phyloP scores from a whole-genome alignment of 73 alveolate species.

The Paramecium pentaurelia region DNA sequence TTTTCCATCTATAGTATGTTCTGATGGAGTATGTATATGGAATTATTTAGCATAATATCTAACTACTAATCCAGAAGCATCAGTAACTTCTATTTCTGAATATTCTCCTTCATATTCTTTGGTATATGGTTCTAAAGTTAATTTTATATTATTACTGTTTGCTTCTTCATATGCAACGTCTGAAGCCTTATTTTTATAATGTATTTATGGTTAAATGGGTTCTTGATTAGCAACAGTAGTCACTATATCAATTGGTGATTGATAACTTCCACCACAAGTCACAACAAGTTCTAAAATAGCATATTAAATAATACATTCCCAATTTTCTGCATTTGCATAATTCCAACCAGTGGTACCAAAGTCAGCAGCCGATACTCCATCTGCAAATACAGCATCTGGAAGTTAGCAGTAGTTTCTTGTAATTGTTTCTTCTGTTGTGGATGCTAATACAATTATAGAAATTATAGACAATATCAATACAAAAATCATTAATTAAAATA shows the following conservation, averaged over 20 bases:
- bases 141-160: not conserved
- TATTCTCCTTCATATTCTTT: conserved; percentile 26
- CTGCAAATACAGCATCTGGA: not conserved
- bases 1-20: not conserved
- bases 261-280: conserved; percentile 13
- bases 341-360: conserved; percentile 1
- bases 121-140: not conserved
- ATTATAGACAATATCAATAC: not conserved
- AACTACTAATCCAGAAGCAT: not conserved
- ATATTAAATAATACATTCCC: not conserved
- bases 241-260: not conserved
- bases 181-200: not conserved
- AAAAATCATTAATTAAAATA: not conserved
- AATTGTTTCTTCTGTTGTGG: not conserved
- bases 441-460: not conserved
- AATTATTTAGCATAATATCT: not conserved
- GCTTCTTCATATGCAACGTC: not conserved
- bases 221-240: not conserved
- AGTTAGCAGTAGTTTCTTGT: not conserved
- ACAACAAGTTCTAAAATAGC: not conserved
- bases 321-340: not conserved
- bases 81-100: not conserved
- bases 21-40: not conserved
- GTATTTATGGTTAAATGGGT: not conserved
- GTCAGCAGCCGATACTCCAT: not conserved